Evolutionary conservation across 2,329 filamentous ascomycete genomes (phyloP).

Genomic region (Claviceps africana): DNA sequence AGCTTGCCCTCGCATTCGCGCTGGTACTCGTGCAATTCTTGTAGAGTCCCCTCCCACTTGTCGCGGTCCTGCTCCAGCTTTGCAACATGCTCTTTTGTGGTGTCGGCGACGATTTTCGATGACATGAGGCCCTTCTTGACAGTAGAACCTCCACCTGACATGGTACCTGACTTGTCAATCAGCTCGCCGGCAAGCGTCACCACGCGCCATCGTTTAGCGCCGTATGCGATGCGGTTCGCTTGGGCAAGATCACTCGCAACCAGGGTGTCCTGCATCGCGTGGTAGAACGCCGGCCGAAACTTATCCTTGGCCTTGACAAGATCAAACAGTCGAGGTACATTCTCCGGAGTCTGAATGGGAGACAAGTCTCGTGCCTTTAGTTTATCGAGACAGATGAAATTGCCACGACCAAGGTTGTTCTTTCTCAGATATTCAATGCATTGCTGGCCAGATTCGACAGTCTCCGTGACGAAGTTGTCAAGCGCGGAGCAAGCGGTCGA

Average conservation of each 20-base stretch:
- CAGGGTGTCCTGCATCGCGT: slow-evolving; percentile 85
- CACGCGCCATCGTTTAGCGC: slow-evolving; percentile 84
- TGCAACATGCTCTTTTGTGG: slow-evolving; percentile 72
- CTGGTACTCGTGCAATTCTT: slow-evolving; percentile 73
- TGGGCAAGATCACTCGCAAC: slow-evolving; percentile 90
- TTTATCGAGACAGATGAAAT: slow-evolving; percentile 92
- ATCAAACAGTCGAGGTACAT: slow-evolving; percentile 85
- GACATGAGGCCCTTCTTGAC: slow-evolving; percentile 93
- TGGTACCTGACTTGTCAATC: slow-evolving; percentile 96
- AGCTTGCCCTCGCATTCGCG: slow-evolving; percentile 63
- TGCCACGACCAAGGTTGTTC: slow-evolving; percentile 90
- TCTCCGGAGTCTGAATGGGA: slow-evolving; percentile 75
- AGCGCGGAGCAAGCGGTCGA: slow-evolving; percentile 86
- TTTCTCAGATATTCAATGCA: slow-evolving; percentile 96
- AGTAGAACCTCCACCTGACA: slow-evolving; percentile 90
- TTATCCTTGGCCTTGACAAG: slow-evolving; percentile 77
- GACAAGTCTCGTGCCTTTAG: slow-evolving; percentile 65
- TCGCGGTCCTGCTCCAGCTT: slow-evolving; percentile 84
- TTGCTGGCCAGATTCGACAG: slow-evolving; percentile 89
- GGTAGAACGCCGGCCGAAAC: slow-evolving; percentile 86
- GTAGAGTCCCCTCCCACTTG: slow-evolving; percentile 65
- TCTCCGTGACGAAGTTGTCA: slow-evolving; percentile 94
- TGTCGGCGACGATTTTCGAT: slow-evolving; percentile 79
- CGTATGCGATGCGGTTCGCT: slow-evolving; percentile 93
- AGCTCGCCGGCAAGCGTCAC: slow-evolving; percentile 90